Base-by-base conservation (phyloP, 495 filamentous ascomycete genomes). In the Penicillium coprophilum region DNA sequence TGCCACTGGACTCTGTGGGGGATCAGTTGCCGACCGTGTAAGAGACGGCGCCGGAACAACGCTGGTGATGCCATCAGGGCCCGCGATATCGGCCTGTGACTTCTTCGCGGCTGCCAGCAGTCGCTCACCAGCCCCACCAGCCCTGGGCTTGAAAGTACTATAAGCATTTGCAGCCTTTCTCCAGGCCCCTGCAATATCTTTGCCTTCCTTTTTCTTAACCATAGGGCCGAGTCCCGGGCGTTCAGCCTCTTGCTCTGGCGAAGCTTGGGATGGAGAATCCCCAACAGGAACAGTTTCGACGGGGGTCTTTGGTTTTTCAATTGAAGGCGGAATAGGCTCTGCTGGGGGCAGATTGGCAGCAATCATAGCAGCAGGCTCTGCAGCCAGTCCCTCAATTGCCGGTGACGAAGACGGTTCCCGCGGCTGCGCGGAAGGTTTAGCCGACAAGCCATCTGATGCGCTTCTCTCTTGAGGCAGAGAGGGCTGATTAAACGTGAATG, bases 201-300 rank as follows among this genome's bases (percentile, higher is more conserved):
- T 81, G 46, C 71, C 80, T 0, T 85, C 86, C 61, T 82, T 83
- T 54, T 91, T 87, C 71, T 92, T 94, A 53, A 96, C 86, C 91
- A 96, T 96, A 36, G 91, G 90, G 0, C 90, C 91, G 20, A 96
- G 82, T 2, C 91, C 92, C 28, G 92, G 92, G 19, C 89, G 82
- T 24, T 87, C 85, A 24, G 73, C 75, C 24, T 73, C 72, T 5
- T 74, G 50, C 40, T 53, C 50, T 2, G 32, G 11, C 5, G 49
- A 28, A 39, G 24, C 4, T 19, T 54, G 27, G 19, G 50, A 27
- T 13, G 49, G 30, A 6, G 49, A 12, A 11, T 52, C 40, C 5
- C 30, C 36, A 19, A 34, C 46, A 28, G 53, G n/a, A 20, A 9
- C 17, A 24, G 19, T 24, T 13, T 40, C 47, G 6, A 21, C n/a